phyloP scores from a whole-genome alignment of 805 yeast genomes.

The Starmerella etchellsii region DNA sequence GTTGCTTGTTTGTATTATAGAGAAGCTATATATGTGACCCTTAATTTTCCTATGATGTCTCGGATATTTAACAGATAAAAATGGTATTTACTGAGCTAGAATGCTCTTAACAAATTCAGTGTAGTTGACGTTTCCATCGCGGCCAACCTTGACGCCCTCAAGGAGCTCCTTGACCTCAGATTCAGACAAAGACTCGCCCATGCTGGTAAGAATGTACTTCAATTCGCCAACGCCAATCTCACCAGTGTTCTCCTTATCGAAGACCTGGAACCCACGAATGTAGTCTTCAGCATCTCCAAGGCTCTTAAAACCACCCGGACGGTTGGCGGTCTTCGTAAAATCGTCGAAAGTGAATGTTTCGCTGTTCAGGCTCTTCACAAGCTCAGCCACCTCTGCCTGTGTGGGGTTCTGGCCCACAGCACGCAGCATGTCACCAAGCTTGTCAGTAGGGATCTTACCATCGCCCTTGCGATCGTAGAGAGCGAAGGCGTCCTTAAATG shows the following conservation, averaged over 20 bases:
- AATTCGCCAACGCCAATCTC: constrained; percentile 95
- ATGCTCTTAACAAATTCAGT: constrained; percentile 85
- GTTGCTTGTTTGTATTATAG: neutral
- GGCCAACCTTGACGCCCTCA: constrained; percentile 86
- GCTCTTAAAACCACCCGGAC: constrained; percentile 69
- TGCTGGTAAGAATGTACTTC: constrained; percentile 83
- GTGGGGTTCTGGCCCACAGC: constrained; percentile 99
- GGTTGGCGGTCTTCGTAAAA: constrained; percentile 60
- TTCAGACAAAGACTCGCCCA: constrained; percentile 87
- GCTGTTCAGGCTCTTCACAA: constrained; percentile 33
- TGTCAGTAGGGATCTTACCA: constrained; percentile 72
- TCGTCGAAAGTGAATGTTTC: constrained; percentile 54
- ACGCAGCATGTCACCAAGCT: constrained; percentile 83
- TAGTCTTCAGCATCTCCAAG: constrained; percentile 87
- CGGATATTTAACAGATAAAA: too few species aligned
- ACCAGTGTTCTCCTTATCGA: constrained; percentile 92
- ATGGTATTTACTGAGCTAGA: constrained; percentile 82
- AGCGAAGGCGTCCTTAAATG: constrained; percentile 85
- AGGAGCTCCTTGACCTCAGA: constrained; percentile 89
- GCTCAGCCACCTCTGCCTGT: constrained; percentile 62
- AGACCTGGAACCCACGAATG: constrained; percentile 91
- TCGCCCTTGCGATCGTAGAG: constrained; percentile 93
- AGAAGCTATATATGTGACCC: too few species aligned
- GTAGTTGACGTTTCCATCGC: constrained; percentile 91
- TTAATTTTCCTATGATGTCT: too few species aligned